Conservation (phyloP, 176 grass and related monocot genomes). For the Triticum urartu region DNA sequence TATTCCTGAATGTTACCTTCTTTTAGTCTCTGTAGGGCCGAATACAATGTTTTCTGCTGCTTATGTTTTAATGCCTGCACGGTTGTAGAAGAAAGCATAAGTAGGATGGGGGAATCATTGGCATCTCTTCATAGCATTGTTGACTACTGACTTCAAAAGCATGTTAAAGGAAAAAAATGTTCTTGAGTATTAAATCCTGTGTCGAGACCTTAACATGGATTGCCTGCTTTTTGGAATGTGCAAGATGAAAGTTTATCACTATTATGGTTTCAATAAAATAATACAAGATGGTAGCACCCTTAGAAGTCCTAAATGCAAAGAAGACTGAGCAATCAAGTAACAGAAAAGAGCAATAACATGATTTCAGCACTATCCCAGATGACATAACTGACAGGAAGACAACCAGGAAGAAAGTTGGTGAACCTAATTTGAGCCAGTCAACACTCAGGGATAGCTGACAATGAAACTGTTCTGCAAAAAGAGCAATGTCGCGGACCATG, state of each 20-base stretch:
- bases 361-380: neutral
- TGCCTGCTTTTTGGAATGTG: neutral
- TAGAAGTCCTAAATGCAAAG: neutral
- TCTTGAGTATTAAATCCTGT: neutral
- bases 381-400: neutral
- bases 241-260: neutral
- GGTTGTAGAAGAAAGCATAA: slow-evolving; percentile 28
- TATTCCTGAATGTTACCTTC: slow-evolving; percentile 48
- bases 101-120: neutral
- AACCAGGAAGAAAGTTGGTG: neutral
- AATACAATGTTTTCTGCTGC: slow-evolving; percentile 52
- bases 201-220: neutral
- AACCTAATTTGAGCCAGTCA: neutral
- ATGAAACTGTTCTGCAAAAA: neutral
- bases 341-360: neutral
- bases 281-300: neutral
- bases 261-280: neutral
- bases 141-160: neutral
- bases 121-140: neutral
- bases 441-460: neutral
- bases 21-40: slow-evolving; percentile 71
- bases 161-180: neutral
- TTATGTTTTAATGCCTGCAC: slow-evolving; percentile 50
- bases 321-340: neutral
- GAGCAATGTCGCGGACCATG: neutral